Evolutionary conservation across 2,329 filamentous ascomycete species (phyloP).

Genomic region (Microdochium bolleyi): DNA sequence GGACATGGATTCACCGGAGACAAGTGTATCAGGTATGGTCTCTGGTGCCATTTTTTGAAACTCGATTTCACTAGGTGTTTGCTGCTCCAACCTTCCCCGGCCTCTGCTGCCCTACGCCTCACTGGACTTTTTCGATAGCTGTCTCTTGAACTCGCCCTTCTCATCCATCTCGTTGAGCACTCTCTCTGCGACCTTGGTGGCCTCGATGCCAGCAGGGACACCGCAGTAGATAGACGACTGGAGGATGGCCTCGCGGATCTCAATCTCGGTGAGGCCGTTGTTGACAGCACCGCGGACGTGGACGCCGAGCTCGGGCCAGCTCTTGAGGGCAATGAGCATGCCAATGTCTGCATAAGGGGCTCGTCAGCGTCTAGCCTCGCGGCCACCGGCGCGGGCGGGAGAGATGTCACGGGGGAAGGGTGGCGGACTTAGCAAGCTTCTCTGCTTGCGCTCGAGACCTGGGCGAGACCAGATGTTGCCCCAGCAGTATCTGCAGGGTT

Average conservation of each 20-base stretch:
- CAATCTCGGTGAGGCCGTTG: conserved; percentile 53
- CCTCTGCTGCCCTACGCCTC: too few species aligned
- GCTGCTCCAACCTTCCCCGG: too few species aligned
- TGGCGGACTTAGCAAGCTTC: conserved; percentile 41
- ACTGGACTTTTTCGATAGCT: too few species aligned
- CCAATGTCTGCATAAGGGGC: conserved; percentile 28
- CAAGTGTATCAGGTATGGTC: too few species aligned
- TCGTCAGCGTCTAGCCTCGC: too few species aligned
- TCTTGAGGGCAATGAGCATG: conserved; percentile 38
- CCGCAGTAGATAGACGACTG: conserved; percentile 36
- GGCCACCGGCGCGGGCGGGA: too few species aligned
- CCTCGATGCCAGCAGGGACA: conserved; percentile 33
- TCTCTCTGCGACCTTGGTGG: conserved; percentile 22
- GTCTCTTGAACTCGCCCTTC: conserved; percentile 8
- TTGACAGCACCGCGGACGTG: conserved; percentile 56
- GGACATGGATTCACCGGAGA: too few species aligned
- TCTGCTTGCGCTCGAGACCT: conserved; percentile 51
- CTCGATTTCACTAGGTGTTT: too few species aligned
- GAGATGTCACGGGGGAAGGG: too few species aligned
- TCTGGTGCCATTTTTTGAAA: too few species aligned
- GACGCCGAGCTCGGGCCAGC: conserved; percentile 48
- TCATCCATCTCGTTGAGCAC: conserved; percentile 21
- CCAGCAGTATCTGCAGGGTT: conserved; percentile 40
- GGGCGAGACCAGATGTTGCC: conserved; percentile 56
- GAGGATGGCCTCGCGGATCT: conserved; percentile 52